phyloP scores from a whole-genome alignment of 2,329 filamentous ascomycete genomes.

The Pseudonectria foliicola region DNA sequence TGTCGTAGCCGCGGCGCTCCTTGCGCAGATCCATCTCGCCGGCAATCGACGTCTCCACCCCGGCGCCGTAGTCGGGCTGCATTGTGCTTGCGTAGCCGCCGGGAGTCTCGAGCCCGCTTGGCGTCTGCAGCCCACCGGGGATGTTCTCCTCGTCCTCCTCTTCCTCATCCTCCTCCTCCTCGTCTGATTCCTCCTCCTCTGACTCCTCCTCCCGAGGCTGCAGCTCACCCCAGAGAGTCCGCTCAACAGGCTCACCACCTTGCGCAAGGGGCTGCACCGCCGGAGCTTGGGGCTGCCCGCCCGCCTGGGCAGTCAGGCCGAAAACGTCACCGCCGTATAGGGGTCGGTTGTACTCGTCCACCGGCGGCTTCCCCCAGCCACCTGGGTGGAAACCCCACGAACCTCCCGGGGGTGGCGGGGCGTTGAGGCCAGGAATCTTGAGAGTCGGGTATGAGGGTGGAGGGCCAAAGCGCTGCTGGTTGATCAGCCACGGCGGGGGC shows the following conservation, averaged over 20 bases:
- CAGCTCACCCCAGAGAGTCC: constrained; percentile 84
- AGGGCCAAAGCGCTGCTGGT: constrained; percentile 88
- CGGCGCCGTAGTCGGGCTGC: constrained; percentile 69
- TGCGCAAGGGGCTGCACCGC: constrained; percentile 31
- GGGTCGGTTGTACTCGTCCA: constrained; percentile 87
- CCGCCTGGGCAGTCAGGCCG: constrained; percentile 54
- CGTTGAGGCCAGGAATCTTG: constrained; percentile 90
- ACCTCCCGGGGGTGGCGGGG: constrained; percentile 80
- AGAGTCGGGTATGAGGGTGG: constrained; percentile 93
- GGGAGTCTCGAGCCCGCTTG: constrained; percentile 71
- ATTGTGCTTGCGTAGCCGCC: constrained; percentile 74
- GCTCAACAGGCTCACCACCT: constrained; percentile 73
- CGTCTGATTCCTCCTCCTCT: constrained; percentile 68
- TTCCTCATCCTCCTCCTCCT: constrained; percentile 59
- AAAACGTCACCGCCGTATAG: constrained; percentile 94
- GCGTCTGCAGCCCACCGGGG: constrained; percentile 62
- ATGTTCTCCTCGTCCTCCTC: constrained; percentile 56
- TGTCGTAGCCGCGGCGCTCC: constrained; percentile 71
- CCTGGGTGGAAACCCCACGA: constrained; percentile 94
- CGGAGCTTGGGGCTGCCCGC: constrained; percentile 26
- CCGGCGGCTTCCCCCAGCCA: constrained; percentile 91
- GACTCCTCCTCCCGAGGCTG: constrained; percentile 71
- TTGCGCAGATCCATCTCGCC: constrained; percentile 92
- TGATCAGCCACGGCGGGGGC: constrained; percentile 94
- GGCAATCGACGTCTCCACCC: constrained; percentile 64